Base-by-base conservation (phyloP, 2,329 filamentous ascomycete species). In the Sclerotinia minor region DNA sequence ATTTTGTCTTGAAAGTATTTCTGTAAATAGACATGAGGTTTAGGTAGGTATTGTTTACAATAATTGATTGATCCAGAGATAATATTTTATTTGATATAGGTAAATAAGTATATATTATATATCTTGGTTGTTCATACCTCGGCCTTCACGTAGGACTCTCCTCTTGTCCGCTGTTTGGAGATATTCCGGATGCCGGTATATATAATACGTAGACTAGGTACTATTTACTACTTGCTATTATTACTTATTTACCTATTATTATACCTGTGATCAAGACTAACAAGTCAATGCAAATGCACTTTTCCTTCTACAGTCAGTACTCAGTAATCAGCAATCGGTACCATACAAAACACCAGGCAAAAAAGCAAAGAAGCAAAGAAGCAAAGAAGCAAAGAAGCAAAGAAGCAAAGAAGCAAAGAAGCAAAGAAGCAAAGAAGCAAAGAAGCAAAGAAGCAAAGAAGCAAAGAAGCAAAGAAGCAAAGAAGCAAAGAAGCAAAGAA, bases 241-340 rank as follows among this genome's bases (percentile, higher is more conserved):
- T 9, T 13, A 41, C 19, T 19, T 13, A 41, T 9, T 19, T 29
- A 5, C 29, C 29, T 38, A 32, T n/a, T 49, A 13, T 38, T n/a
- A n/a, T n/a, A n/a, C 2, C 21, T 54, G 52, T 54, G 52, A 35
- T 54, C 52, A 26, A 11, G n/a, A 54, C 19, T 26, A 41, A 41
- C 29, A 54, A 54, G 52, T 54, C 52, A 54, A 19, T 54, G 52
- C 52, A 54, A 54, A n/a, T 59, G 38, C n/a, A 55, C 32, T n/a
- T 45, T 9, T 11, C 24, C 52, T 35, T 29, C 19, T 32, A n/a
- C 24, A 38, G 35, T 13, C 24, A 38, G 35, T 13, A 38, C 35
- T 13, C 35, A 35, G 7, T 8, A 35, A 9, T 35, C 35, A 35
- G 38, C 13, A 38, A 4, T 41, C 38, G 15, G 38, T 15, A 15